phyloP scores from a whole-genome alignment of 1,139 yeast species.

The Kluyveromyces sp. region DNA sequence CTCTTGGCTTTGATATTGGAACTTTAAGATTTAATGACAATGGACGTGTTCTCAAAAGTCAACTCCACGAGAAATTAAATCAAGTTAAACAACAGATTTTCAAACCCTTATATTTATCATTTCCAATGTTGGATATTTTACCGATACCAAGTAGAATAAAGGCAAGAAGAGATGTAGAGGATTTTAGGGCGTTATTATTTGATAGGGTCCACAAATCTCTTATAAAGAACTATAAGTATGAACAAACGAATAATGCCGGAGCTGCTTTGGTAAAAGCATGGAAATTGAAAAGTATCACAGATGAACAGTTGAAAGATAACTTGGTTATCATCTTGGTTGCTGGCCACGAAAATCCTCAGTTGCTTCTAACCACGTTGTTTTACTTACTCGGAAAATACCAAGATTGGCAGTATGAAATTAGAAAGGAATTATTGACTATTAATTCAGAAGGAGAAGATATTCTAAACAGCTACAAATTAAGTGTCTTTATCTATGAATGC shows the following conservation, averaged over 20 bases:
- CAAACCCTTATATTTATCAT: constrained; percentile 46
- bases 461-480: constrained; percentile 14
- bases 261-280: constrained; percentile 36
- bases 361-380: constrained; percentile 42
- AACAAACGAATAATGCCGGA: constrained; percentile 28
- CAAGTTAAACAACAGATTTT: constrained; percentile 48
- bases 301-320: constrained; percentile 47
- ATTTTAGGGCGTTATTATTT: constrained; percentile 36
- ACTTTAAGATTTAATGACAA: constrained; percentile 26
- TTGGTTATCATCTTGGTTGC: constrained; percentile 51
- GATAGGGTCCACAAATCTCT: constrained; percentile 26
- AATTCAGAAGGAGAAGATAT: constrained; percentile 7
- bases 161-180: constrained; percentile 39
- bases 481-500: constrained; percentile 42
- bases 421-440: constrained; percentile 27
- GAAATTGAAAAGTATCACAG: constrained; percentile 33
- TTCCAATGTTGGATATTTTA: constrained; percentile 45
- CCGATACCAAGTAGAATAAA: constrained; percentile 43
- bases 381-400: constrained; percentile 40
- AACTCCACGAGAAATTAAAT: constrained; percentile 36
- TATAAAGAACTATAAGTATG: constrained; percentile 28
- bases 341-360: constrained; percentile 59
- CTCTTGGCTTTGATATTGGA: constrained; percentile 43
- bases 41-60: constrained; percentile 14
- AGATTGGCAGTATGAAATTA: constrained; percentile 33